A percentile compares a stretch with the other conserved stretches of the same genome.
Evolutionary conservation across 805 yeast species (phyloP).

Genomic region (Wickerhamiella occidentalis): DNA sequence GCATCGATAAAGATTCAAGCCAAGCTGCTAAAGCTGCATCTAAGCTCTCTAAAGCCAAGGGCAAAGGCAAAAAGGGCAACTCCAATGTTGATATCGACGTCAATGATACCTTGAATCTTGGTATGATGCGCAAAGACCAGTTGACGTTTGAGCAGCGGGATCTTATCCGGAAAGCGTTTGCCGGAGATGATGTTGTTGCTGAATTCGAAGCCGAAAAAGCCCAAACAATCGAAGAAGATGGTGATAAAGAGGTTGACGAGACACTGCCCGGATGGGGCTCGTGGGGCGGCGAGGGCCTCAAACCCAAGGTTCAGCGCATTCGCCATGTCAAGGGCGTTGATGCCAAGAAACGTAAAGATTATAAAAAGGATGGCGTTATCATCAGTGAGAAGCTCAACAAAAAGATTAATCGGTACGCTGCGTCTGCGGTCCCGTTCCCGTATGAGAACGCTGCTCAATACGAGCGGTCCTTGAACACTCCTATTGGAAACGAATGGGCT

Average conservation of each 20-base stretch:
- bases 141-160: conserved; percentile 33
- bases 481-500: conserved; percentile 96
- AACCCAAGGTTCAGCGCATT: conserved; percentile 45
- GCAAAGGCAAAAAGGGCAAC: conserved; percentile 14
- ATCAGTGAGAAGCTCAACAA: conserved; percentile 80
- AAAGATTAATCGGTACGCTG: conserved; percentile 72
- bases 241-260: conserved; percentile 71
- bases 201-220: conserved; percentile 73
- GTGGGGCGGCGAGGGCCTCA: conserved; percentile 69
- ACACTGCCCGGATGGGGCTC: conserved; percentile 97
- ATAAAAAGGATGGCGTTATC: conserved; percentile 64
- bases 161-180: conserved; percentile 82
- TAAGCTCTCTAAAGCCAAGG: conserved; percentile 30
- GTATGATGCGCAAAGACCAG: conserved; percentile 22
- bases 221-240: conserved; percentile 58
- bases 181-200: conserved; percentile 85
- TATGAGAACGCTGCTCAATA: conserved; percentile 88
- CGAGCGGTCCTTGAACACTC: conserved; percentile 86
- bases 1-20: conserved; percentile 32
- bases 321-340: conserved; percentile 70
- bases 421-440: conserved; percentile 88
- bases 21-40: conserved; percentile 6
- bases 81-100: conserved; percentile 17
- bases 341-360: conserved; percentile 65
- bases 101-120: conserved; percentile 18